Base-by-base conservation (phyloP, 73 alveolate genomes). In the Tetrahymena malaccensis region DNA sequence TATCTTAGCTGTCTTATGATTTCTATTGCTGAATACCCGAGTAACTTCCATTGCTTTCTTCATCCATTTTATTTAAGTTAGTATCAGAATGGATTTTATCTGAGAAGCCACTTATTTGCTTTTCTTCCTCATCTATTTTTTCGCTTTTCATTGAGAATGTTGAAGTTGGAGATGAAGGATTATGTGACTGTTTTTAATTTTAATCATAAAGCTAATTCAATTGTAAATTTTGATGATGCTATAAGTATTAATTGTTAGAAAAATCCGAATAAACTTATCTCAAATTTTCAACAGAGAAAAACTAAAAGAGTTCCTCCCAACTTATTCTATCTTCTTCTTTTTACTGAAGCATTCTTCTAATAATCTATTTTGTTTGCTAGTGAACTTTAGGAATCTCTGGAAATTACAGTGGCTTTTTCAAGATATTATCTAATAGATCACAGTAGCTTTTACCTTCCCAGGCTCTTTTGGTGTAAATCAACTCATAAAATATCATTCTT, bases 401-500 rank as follows among this genome's bases (percentile, higher is more conserved):
- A 33, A 84, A 70, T 21, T 94, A 21, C 35, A 94, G 38, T 40
- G 57, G 85, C 38, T 84, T 93, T 34, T 85, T 94, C 85, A 85
- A 31, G 15, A 94, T 94, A 33, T 85, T 94, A 40, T 85, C 58
- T 7, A 94, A 85, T 21, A 94, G 38, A 85, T 94, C 96, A 33
- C 40, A 55, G 43, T 85, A 85, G 16, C 94, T 85, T 33, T 43
- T 85, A 12, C 95, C 98, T 89, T 97, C 97, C 99, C 97, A 97
- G 37, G 98, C 98, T 94, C 96, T 96, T 43, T 94, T 84, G 0
- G 98, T 98, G 33, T 96, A 97, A 43, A 98, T 95, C 96, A 98
- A 96, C 96, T 98, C 99, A 97, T 97, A 98, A 57, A 98, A 97
- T 85, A 97, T 96, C 85, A 98, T 97, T 12, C 89, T 70, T 70